Evolutionary conservation across 106 monocot species (phyloP).

Genomic region (Agapanthus africanus): DNA sequence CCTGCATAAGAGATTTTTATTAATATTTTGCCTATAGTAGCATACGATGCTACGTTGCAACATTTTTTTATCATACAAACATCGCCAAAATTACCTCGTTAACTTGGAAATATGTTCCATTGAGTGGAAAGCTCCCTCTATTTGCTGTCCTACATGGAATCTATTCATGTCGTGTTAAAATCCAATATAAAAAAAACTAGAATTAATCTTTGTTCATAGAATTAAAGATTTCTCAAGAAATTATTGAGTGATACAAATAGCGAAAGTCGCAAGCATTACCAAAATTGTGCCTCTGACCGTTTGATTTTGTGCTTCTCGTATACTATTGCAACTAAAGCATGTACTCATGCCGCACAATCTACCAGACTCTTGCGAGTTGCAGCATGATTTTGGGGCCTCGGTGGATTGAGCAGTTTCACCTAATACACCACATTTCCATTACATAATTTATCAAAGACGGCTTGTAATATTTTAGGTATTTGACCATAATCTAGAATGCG

Average conservation of each 20-base stretch:
- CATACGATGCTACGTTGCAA: too few species aligned
- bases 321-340: slow-evolving; percentile 61
- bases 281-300: slow-evolving; percentile 59
- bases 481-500: not conserved
- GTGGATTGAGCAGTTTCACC: slow-evolving; percentile 66
- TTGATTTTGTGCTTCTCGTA: slow-evolving; percentile 44
- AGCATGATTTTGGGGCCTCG: slow-evolving; percentile 37
- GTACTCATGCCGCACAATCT: slow-evolving; percentile 30
- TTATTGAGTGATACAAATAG: not conserved
- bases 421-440: slow-evolving; percentile 3
- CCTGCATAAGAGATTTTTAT: slow-evolving; percentile 18
- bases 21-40: not conserved
- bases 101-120: slow-evolving; percentile 32
- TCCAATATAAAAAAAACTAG: not conserved
- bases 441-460: not conserved
- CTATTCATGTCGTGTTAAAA: slow-evolving; percentile 7
- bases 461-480: not conserved
- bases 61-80: too few species aligned
- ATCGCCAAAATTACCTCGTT: slow-evolving; percentile 25
- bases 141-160: slow-evolving; percentile 27
- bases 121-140: slow-evolving; percentile 27
- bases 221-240: not conserved
- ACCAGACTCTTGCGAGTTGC: slow-evolving; percentile 25
- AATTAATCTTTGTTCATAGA: not conserved
- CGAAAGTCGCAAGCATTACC: slow-evolving; percentile 17